These are phyloP conservation scores for Suillus lakei DNA, from an alignment of 768 basidiomycete species.

Conservation along the genomic window DNA sequence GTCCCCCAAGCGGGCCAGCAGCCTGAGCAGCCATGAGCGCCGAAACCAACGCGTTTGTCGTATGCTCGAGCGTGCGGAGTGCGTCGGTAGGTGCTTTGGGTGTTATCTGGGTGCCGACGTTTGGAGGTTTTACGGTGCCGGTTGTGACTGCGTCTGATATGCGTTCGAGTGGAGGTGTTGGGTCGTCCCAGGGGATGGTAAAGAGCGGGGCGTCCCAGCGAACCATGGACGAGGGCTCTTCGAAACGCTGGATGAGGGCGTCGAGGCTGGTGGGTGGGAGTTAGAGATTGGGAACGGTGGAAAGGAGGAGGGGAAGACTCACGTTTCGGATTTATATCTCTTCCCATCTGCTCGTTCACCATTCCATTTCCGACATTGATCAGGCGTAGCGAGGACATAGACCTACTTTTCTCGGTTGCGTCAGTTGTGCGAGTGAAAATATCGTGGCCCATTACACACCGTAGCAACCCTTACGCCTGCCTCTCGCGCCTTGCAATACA, in stretches of 20 bases:
- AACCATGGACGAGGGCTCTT: constrained; percentile 98
- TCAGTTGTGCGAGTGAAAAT: constrained; percentile 12
- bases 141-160: constrained; percentile 85
- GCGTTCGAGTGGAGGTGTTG: constrained; percentile 61
- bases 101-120: constrained; percentile 79
- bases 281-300: background rate
- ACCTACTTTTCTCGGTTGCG: constrained; percentile 51
- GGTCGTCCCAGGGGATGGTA: constrained; percentile 78
- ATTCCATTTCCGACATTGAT: constrained; percentile 83
- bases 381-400: constrained; percentile 70
- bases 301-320: background rate
- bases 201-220: constrained; percentile 98
- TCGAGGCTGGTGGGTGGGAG: constrained; percentile 8
- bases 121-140: constrained; percentile 85
- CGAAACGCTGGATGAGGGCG: constrained; percentile 85
- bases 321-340: constrained; percentile 78
- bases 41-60: constrained; percentile 71
- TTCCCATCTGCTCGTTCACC: constrained; percentile 46
- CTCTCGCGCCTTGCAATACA: constrained; percentile 95
- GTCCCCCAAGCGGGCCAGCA: constrained; percentile 52
- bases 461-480: constrained; percentile 85
- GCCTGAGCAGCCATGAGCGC: constrained; percentile 70
- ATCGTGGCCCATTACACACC: constrained; percentile 50
- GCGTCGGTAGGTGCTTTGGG: constrained; percentile 87
- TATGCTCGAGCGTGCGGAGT: constrained; percentile 82